Evolutionary conservation across 768 basidiomycete species (phyloP).

Genomic region (Lyophyllum shimeji): DNA sequence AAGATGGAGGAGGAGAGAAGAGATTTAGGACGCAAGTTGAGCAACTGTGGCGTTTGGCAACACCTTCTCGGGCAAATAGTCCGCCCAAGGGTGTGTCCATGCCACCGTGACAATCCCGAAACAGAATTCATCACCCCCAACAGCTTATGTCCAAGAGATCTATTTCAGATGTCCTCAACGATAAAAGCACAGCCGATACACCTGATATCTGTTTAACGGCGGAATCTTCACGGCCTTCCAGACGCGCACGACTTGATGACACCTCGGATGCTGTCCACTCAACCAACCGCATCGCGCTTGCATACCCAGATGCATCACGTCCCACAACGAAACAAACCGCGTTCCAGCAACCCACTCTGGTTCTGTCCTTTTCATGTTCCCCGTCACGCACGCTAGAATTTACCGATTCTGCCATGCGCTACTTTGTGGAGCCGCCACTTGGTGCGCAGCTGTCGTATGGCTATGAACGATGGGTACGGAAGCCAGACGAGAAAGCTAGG

Average conservation of each 20-base stretch:
- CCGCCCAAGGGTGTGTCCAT: background rate
- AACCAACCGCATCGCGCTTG: constrained; percentile 2
- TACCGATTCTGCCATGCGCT: constrained; percentile 67
- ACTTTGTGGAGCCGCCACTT: constrained; percentile 66
- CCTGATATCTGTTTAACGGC: background rate
- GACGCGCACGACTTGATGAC: background rate
- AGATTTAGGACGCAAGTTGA: too few relatives aligned
- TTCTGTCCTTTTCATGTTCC: constrained; percentile 75
- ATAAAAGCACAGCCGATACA: background rate
- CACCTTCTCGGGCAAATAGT: background rate
- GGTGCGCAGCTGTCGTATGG: constrained; percentile 67
- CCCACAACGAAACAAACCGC: constrained; percentile 28
- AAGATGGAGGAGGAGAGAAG: too few relatives aligned
- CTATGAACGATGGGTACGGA: constrained; percentile 71
- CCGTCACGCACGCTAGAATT: constrained; percentile 57
- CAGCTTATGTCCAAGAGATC: constrained; percentile 15
- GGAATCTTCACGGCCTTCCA: background rate
- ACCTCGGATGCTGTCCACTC: background rate
- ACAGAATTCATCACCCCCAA: background rate
- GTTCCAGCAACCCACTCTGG: constrained; percentile 69
- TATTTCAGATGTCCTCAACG: constrained; percentile 15
- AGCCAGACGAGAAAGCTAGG: constrained; percentile 64
- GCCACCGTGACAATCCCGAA: background rate
- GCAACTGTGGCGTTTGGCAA: background rate
- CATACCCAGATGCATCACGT: constrained; percentile 20